Evolutionary conservation across 306 rosid genomes (phyloP).

Genomic region (Cicer yamashitae): DNA sequence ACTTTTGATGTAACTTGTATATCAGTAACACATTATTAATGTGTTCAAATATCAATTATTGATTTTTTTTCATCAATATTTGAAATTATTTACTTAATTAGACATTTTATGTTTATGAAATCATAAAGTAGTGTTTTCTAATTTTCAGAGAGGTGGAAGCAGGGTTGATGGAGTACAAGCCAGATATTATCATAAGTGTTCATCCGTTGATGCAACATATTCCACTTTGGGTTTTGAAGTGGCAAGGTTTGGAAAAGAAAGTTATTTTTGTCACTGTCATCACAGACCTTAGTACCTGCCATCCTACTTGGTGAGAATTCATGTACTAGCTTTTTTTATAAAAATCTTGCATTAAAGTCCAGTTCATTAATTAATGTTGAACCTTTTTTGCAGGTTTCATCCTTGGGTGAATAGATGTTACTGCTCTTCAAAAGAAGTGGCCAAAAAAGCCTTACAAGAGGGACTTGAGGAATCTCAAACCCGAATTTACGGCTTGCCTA

Average conservation of each 20-base stretch:
- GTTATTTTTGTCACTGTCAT: slow-evolving; percentile 89
- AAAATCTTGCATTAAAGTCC: slow-evolving; percentile 12
- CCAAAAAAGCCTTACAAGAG: slow-evolving; percentile 74
- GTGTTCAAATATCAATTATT: neutral
- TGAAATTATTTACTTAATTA: neutral
- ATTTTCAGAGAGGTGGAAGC: slow-evolving; percentile 92
- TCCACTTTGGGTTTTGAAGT: slow-evolving; percentile 98
- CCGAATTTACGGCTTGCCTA: slow-evolving; percentile 82
- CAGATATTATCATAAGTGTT: slow-evolving; percentile 94
- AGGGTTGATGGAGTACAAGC: slow-evolving; percentile 92
- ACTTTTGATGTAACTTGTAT: neutral
- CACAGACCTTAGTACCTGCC: slow-evolving; percentile 90
- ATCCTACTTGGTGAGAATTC: slow-evolving; percentile 83
- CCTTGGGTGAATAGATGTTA: slow-evolving; percentile 94
- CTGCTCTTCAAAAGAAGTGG: slow-evolving; percentile 88
- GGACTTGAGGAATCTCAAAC: slow-evolving; percentile 84
- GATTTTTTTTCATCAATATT: neutral
- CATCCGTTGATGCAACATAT: slow-evolving; percentile 99
- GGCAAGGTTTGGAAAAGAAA: slow-evolving; percentile 95
- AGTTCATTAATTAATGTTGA: slow-evolving; percentile 20
- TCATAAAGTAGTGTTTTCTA: slow-evolving; percentile 36
- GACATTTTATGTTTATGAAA: neutral
- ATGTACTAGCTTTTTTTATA: neutral
- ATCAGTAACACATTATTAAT: neutral
- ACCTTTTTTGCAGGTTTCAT: slow-evolving; percentile 73